Percentiles rank a stretch among this genome's conserved stretches.
phyloP scores from a whole-genome alignment of 176 grass and related monocot genomes.

The Paspalum vaginatum region DNA sequence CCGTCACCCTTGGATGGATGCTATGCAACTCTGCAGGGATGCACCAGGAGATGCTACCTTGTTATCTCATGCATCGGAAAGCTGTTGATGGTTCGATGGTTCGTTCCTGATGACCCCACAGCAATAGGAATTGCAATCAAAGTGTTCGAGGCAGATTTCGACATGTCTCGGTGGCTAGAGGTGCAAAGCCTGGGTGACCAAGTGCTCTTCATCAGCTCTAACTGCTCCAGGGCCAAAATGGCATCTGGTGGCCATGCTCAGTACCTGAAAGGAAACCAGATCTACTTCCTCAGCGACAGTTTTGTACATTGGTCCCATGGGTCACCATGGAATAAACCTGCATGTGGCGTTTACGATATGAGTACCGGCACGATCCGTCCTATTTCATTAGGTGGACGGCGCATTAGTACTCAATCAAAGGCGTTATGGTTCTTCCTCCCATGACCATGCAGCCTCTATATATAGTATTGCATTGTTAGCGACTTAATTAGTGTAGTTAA shows the following conservation, averaged over 20 bases:
- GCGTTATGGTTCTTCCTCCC: not conserved
- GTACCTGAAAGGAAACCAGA: not conserved
- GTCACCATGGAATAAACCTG: no score
- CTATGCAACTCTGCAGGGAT: no score
- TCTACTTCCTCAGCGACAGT: not conserved
- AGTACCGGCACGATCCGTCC: not conserved
- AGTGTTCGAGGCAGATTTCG: not conserved
- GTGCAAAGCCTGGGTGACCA: not conserved
- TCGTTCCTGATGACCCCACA: not conserved
- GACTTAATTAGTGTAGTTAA: no score
- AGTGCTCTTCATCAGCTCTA: no score
- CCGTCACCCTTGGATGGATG: no score
- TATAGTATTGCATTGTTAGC: no score
- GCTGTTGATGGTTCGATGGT: conserved; percentile 6
- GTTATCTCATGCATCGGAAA: not conserved
- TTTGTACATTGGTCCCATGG: not conserved
- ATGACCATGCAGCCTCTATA: not conserved
- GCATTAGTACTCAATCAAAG: no score
- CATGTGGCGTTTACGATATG: not conserved
- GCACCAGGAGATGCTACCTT: not conserved
- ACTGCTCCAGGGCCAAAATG: not conserved
- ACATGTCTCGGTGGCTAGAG: not conserved
- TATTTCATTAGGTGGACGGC: not conserved
- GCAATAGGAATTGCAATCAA: not conserved
- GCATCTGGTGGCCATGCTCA: not conserved